Percentiles rank a stretch among this genome's conserved stretches.
These are phyloP conservation scores for Cercospora brassicicola DNA, from an alignment of 2,329 filamentous ascomycete species.

Conservation along the genomic window DNA sequence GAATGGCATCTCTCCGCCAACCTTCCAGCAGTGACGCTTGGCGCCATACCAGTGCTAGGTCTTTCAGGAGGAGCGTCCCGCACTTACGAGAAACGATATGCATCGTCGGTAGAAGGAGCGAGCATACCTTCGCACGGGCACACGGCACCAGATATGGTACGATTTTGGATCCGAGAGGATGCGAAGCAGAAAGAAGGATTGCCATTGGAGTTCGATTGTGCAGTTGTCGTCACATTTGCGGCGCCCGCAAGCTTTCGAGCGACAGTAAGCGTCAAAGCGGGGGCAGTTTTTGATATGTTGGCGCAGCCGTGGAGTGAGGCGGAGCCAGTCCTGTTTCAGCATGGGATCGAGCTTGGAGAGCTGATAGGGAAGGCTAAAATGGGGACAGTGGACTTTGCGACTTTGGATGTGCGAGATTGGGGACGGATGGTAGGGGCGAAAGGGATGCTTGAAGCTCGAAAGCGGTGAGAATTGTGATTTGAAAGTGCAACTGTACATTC, in stretches of 20 bases:
- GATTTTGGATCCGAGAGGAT: slow-evolving; percentile 19
- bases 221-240: slow-evolving; percentile 13
- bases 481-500: background rate
- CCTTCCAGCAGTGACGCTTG: slow-evolving; percentile 10
- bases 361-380: background rate
- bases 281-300: slow-evolving; percentile 20
- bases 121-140: slow-evolving; percentile 12
- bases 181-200: slow-evolving; percentile 5
- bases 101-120: slow-evolving; percentile 8
- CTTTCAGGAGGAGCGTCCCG: background rate
- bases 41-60: background rate
- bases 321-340: slow-evolving; percentile 16
- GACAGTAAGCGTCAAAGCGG: slow-evolving; percentile 16
- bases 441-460: background rate
- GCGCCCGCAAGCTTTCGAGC: slow-evolving; percentile 6
- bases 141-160: slow-evolving; percentile 1
- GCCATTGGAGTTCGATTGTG: slow-evolving; percentile 18
- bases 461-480: background rate
- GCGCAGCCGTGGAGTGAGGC: slow-evolving; percentile 17
- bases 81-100: slow-evolving; percentile 5
- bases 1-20: slow-evolving; percentile 14
- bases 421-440: background rate
- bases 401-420: slow-evolving; percentile 1
- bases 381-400: background rate
- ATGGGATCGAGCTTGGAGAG: slow-evolving; percentile 16